These are phyloP conservation scores for Thelonectria rubi DNA, from an alignment of 2,329 filamentous ascomycete genomes.

Conservation along the genomic window DNA sequence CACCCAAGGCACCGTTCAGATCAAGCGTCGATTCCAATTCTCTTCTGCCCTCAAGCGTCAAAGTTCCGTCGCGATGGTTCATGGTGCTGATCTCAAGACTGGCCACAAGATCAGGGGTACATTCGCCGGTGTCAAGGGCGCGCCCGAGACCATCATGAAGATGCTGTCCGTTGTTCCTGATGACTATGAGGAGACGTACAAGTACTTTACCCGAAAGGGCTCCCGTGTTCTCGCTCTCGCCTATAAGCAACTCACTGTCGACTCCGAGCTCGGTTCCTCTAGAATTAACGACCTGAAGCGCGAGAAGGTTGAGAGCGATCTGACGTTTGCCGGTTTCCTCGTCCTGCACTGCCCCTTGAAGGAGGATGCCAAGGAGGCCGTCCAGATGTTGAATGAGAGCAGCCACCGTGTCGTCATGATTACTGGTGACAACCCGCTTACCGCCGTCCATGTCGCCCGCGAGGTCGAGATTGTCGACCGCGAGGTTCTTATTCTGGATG, in stretches of 20 bases:
- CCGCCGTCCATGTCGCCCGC: slow-evolving; percentile 92
- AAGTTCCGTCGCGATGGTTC: slow-evolving; percentile 88
- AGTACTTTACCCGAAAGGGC: slow-evolving; percentile 95
- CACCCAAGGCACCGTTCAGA: slow-evolving; percentile 78
- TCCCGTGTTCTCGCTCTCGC: slow-evolving; percentile 92
- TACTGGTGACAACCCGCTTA: slow-evolving; percentile 96
- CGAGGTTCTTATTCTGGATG: slow-evolving; percentile 92
- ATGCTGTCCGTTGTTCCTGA: slow-evolving; percentile 86
- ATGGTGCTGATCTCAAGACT: slow-evolving; percentile 74
- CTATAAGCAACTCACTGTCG: slow-evolving; percentile 88
- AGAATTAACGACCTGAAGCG: slow-evolving; percentile 95
- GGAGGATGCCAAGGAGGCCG: slow-evolving; percentile 91
- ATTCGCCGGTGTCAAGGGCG: slow-evolving; percentile 95
- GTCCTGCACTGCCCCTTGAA: slow-evolving; percentile 96
- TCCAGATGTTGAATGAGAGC: slow-evolving; percentile 98
- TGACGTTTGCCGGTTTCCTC: slow-evolving; percentile 93
- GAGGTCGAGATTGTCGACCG: slow-evolving; percentile 98
- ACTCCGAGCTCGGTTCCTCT: slow-evolving; percentile 81
- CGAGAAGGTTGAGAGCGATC: slow-evolving; percentile 85
- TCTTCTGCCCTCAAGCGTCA: slow-evolving; percentile 96
- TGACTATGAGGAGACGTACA: slow-evolving; percentile 97
- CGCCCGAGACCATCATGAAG: slow-evolving; percentile 94
- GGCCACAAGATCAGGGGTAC: slow-evolving; percentile 83
- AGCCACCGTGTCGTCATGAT: slow-evolving; percentile 99
- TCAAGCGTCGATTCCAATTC: slow-evolving; percentile 98